phyloP scores from a whole-genome alignment of 495 filamentous ascomycete species.

The Tuber indicum region DNA sequence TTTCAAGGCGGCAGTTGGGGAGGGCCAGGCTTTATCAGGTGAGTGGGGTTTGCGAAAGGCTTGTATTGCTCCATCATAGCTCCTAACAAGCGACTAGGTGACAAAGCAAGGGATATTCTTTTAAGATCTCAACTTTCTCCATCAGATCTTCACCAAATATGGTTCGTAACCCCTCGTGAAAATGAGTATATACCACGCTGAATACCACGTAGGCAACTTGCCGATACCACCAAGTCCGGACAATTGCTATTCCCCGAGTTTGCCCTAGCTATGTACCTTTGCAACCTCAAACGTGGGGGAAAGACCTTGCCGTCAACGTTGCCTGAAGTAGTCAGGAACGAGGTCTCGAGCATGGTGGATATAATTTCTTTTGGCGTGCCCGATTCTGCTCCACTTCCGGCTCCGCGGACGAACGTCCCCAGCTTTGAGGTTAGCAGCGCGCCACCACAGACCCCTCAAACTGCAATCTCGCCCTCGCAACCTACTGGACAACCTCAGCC shows the following conservation, averaged over 20 bases:
- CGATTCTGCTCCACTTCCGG: slow-evolving; percentile 57
- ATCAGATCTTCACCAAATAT: slow-evolving; percentile 58
- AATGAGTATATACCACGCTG: slow-evolving; percentile 6
- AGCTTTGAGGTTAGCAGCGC: slow-evolving; percentile 58
- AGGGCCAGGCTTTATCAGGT: slow-evolving; percentile 80
- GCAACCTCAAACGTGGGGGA: slow-evolving; percentile 83
- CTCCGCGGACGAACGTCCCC: slow-evolving; percentile 60
- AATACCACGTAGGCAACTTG: slow-evolving; percentile 61
- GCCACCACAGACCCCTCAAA: slow-evolving; percentile 19
- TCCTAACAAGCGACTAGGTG: slow-evolving; percentile 47
- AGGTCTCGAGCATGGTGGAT: slow-evolving; percentile 99
- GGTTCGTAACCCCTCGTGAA: slow-evolving; percentile 17
- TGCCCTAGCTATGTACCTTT: slow-evolving; percentile 96
- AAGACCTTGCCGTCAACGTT: slow-evolving; percentile 67
- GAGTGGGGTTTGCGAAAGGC: slow-evolving; percentile 2
- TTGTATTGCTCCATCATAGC: slow-evolving; percentile 6
- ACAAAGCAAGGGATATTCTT: slow-evolving; percentile 82
- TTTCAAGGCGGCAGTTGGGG: slow-evolving; percentile 90
- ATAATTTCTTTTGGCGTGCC: slow-evolving; percentile 93
- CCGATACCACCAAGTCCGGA: slow-evolving; percentile 93
- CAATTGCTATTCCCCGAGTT: slow-evolving; percentile 98
- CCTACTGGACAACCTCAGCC: slow-evolving; percentile 30
- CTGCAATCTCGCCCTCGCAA: slow-evolving; percentile 19
- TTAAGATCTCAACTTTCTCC: slow-evolving; percentile 78
- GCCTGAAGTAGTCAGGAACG: slow-evolving; percentile 83